Conservation (phyloP, 805 yeast species). For the Yarrowia divulgata region DNA sequence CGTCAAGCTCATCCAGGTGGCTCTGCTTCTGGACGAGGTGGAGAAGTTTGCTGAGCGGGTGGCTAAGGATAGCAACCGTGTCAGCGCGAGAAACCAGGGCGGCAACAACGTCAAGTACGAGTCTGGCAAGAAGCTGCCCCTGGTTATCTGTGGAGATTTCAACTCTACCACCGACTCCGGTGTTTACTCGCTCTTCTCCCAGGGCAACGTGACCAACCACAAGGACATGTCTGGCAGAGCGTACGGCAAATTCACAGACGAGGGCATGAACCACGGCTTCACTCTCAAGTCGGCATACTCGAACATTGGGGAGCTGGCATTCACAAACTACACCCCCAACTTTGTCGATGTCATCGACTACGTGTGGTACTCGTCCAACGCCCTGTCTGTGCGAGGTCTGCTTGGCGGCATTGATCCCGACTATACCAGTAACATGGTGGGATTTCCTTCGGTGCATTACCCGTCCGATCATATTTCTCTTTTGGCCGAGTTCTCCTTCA, state of each 20-base stretch:
- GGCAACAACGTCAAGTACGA: constrained; percentile 52
- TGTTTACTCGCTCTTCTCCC: constrained; percentile 86
- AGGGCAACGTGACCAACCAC: constrained; percentile 81
- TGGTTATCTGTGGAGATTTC: constrained; percentile 93
- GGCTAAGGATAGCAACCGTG: constrained; percentile 42
- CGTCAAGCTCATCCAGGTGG: constrained; percentile 95
- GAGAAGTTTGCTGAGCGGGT: constrained; percentile 66
- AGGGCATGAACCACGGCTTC: constrained; percentile 83
- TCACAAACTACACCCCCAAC: constrained; percentile 92
- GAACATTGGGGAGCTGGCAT: constrained; percentile 85
- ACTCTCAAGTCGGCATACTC: constrained; percentile 85
- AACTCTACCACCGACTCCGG: constrained; percentile 88
- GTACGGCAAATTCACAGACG: constrained; percentile 87
- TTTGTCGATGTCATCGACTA: constrained; percentile 95
- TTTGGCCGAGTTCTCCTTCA: constrained; percentile 76
- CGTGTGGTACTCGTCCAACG: constrained; percentile 88
- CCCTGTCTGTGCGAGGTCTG: constrained; percentile 83
- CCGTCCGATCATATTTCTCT: constrained; percentile 97
- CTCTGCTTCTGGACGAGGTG: constrained; percentile 86
- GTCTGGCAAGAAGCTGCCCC: constrained; percentile 65
- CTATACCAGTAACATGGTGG: constrained; percentile 78
- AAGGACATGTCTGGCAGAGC: constrained; percentile 83
- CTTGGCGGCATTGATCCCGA: constrained; percentile 83
- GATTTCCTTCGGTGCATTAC: constrained; percentile 91
- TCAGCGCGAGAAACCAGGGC: constrained; percentile 10